Evolutionary conservation across 345 rosid species (phyloP).

Genomic region (Populus euphratica): DNA sequence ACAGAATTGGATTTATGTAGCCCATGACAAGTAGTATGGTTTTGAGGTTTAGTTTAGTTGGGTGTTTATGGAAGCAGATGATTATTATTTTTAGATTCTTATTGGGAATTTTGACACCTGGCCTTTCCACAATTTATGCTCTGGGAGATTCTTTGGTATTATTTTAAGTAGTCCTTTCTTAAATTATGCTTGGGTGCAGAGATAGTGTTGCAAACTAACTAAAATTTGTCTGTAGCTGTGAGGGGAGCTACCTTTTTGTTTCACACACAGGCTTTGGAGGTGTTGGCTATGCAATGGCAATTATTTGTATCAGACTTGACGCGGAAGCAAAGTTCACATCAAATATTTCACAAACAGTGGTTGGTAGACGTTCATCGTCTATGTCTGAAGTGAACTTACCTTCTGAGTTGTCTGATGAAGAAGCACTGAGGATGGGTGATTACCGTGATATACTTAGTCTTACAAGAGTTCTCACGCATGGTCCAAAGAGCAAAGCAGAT

Average conservation of each 20-base stretch:
- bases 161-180: background rate
- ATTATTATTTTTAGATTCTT: background rate
- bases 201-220: constrained; percentile 9
- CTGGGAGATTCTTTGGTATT: background rate
- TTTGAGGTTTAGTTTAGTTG: background rate
- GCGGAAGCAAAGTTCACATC: constrained; percentile 45
- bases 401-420: constrained; percentile 59
- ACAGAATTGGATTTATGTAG: background rate
- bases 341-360: constrained; percentile 25
- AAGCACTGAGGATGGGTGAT: constrained; percentile 80
- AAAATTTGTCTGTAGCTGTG: constrained; percentile 39
- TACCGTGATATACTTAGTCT: constrained; percentile 96
- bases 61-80: background rate
- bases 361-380: constrained; percentile 28
- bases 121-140: background rate
- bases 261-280: constrained; percentile 96
- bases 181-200: background rate
- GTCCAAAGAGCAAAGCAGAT: constrained; percentile 92
- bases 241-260: constrained; percentile 76
- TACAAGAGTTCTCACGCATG: constrained; percentile 78
- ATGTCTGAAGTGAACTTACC: constrained; percentile 36
- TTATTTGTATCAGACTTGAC: constrained; percentile 67
- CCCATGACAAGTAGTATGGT: background rate
- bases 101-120: background rate
- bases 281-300: constrained; percentile 87